A percentile compares a stretch with the other conserved stretches of the same genome.
These are phyloP conservation scores for Pseudofabraea citricarpa DNA, from an alignment of 2,329 filamentous ascomycete genomes.

Conservation along the genomic window DNA sequence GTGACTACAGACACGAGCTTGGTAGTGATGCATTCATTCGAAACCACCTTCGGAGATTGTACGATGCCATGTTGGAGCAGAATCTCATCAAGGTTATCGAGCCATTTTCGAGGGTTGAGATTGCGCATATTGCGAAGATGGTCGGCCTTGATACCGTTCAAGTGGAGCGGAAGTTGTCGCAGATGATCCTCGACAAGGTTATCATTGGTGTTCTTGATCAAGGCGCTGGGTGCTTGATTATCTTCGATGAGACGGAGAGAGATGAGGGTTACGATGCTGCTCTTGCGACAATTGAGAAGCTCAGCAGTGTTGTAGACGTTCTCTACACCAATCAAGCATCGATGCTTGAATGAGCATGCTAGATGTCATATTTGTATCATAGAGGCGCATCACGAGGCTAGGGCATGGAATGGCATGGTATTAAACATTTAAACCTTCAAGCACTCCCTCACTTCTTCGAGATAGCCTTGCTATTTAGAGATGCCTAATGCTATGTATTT, in stretches of 20 bases:
- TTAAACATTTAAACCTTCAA: no score
- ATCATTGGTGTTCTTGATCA: slow-evolving; percentile 97
- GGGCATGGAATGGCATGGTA: slow-evolving; percentile 2
- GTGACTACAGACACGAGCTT: slow-evolving; percentile 87
- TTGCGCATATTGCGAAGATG: slow-evolving; percentile 95
- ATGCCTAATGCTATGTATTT: no score
- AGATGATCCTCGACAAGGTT: slow-evolving; percentile 99
- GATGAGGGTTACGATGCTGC: slow-evolving; percentile 94
- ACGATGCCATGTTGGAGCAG: slow-evolving; percentile 98
- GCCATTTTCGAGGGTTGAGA: slow-evolving; percentile 95
- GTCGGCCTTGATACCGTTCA: slow-evolving; percentile 93
- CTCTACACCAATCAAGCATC: slow-evolving; percentile 97
- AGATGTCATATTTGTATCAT: slow-evolving; percentile 22
- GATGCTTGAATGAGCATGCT: slow-evolving; percentile 68
- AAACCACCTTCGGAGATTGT: slow-evolving; percentile 89
- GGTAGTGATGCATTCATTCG: slow-evolving; percentile 94
- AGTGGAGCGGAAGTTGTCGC: slow-evolving; percentile 95
- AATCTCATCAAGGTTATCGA: slow-evolving; percentile 99
- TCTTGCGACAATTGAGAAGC: slow-evolving; percentile 90
- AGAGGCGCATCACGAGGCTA: slow-evolving; percentile 16
- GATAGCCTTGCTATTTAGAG: no score
- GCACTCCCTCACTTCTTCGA: no score
- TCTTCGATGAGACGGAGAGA: slow-evolving; percentile 90
- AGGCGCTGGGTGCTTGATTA: slow-evolving; percentile 93
- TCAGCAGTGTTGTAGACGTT: slow-evolving; percentile 95